Conservation (phyloP, 2,329 filamentous ascomycete genomes). For the Colletotrichum melonis region DNA sequence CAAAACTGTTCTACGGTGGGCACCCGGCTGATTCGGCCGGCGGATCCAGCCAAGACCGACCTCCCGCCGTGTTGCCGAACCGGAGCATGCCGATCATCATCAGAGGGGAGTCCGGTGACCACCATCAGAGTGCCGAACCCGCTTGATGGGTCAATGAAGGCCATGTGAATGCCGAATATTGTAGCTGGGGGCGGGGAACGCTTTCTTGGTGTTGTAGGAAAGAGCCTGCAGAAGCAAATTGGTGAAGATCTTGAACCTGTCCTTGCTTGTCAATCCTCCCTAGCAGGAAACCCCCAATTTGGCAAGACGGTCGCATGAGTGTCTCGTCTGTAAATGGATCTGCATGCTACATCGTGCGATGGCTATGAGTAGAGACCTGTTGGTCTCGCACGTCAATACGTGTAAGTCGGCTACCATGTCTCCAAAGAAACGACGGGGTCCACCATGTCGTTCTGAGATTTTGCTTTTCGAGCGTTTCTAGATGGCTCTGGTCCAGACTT, state of each 20-base stretch:
- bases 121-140: background rate
- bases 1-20: background rate
- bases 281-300: background rate
- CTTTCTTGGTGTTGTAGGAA: background rate
- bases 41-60: slow-evolving; percentile 27
- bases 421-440: background rate
- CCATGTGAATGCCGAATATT: background rate
- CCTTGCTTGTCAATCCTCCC: background rate
- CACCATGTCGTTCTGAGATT: background rate
- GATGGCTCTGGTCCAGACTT: background rate
- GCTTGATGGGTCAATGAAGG: background rate
- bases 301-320: background rate
- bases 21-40: slow-evolving; percentile 22
- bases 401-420: background rate
- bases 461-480: background rate
- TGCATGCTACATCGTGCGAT: background rate
- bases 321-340: background rate
- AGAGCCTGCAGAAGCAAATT: background rate
- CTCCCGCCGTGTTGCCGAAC: slow-evolving; percentile 18
- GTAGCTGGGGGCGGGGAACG: background rate
- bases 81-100: slow-evolving; percentile 33
- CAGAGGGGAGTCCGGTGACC: slow-evolving; percentile 8
- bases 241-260: background rate
- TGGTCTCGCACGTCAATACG: background rate
- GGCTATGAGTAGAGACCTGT: background rate